Base-by-base conservation (phyloP, 2,329 filamentous ascomycete genomes). In the Neonectria ditissima region DNA sequence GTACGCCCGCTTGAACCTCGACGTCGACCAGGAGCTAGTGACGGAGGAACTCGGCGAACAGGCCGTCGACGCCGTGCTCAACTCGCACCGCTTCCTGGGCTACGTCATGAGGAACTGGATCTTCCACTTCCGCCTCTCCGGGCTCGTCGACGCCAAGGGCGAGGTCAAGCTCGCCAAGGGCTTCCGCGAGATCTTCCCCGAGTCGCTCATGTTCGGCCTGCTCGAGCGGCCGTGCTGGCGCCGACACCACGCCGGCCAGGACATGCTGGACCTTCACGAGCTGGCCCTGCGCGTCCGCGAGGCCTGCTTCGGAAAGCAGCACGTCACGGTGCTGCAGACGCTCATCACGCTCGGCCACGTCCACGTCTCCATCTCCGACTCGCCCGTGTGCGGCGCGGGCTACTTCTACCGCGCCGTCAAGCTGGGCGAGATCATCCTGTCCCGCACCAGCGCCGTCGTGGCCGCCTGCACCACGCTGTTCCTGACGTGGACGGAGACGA, bases 71-170 rank as follows among this genome's bases (percentile, higher is more conserved):
- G 63, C 69, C 1, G 58, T 72, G 1, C 70, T 80, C 18, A 55
- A 66, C 9, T 67, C 69, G 4, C 71, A 80, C 44, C 68, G 67
- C 3, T 68, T 80, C 7, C 69, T 80, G 10, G 67, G 73, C 9
- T 80, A 80, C 51, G 75, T 77, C 44, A 72, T 80, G 59, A 64
- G 67, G 4, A 73, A 78, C 65, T 81, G 79, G 80, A 64, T 77
- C 20, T 41, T 69, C 1, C 79, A 81, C 65, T 77, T 81, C 65
- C 72, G 73, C 7, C 65, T 69, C 4, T 79, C 79, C 0, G 76
- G 77, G 0, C 69, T 78, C 1, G 65, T 74, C n/a, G 69, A 65
- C 2, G 41, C 67, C 0, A 72, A 73, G 14, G 77, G 73, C 6
- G 67, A 76, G 24, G 59, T 80, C 4, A 59, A 60, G 2, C 53